These are phyloP conservation scores for Metarhizium sp. DNA, from an alignment of 2,329 filamentous ascomycete species.

Conservation along the genomic window DNA sequence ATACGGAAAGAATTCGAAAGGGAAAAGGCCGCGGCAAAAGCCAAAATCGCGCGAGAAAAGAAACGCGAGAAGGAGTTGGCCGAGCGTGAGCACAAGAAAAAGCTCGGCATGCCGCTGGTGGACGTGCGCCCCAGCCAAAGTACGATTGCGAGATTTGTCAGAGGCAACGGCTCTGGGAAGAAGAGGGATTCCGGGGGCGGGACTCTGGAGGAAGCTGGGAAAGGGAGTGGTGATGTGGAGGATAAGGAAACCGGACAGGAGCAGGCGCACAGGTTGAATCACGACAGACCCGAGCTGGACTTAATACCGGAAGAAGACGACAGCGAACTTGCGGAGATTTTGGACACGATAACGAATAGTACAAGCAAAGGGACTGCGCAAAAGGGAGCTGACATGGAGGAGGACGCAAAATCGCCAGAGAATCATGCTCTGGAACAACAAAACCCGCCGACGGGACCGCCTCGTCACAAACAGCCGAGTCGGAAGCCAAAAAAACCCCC, in stretches of 20 bases:
- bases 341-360: conserved; percentile 6
- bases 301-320: conserved; percentile 15
- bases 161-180: conserved; percentile 21
- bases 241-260: neutral
- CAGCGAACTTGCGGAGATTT: conserved; percentile 13
- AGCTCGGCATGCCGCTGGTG: conserved; percentile 43
- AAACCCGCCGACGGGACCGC: neutral
- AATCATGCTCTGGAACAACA: neutral
- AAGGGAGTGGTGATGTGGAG: neutral
- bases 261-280: neutral
- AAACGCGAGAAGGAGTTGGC: conserved; percentile 44
- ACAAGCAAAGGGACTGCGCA: conserved; percentile 9
- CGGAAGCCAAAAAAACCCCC: neutral
- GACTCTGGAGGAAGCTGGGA: neutral
- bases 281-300: conserved; percentile 8
- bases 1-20: conserved; percentile 42
- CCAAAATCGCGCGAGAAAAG: conserved; percentile 41
- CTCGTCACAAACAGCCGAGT: too few relatives aligned
- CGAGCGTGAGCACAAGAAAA: conserved; percentile 39
- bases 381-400: neutral
- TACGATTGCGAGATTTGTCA: conserved; percentile 44
- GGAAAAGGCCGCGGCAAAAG: conserved; percentile 37
- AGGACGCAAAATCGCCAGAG: neutral
- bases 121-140: conserved; percentile 47
- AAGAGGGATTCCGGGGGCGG: conserved; percentile 19